Base-by-base conservation (phyloP, 208 protist species). In the Leishmania braziliensis region DNA sequence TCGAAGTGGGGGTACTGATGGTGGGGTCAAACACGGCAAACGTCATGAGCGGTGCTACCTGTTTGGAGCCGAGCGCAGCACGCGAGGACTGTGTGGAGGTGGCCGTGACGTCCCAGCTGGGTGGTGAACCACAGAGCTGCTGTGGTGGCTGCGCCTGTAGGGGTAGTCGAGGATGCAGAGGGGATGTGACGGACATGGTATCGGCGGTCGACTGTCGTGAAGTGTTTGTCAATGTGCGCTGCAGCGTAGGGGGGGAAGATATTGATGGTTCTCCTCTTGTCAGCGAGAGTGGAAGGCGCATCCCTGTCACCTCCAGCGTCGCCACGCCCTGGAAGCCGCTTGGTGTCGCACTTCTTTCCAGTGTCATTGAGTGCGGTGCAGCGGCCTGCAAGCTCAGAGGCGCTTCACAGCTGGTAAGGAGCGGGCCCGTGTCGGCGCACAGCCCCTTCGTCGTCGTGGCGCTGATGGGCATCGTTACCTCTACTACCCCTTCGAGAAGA, bases 11-110 rank as follows among this genome's bases (percentile, higher is more conserved):
- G 43, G 68, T n/a, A 39, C 14, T n/a, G 66, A 43, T 6, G 68
- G 68, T 26, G 26, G 68, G 33, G 23, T 12, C 43, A 54, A 83
- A 78, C 16, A 33, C 72, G 23, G 72, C 46, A 33, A 77, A 83
- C 0, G 12, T 39, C 72, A 73, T 78, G 1, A 78, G 62, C 36
- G 46, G 26, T 23, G 36, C 60, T 29, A 66, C 29, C 51, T 10
- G 43, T 53, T 72, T 68, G 18, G 71, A 3, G 50, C 51, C 71
- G 8, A 60, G 29, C 9, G 71, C 33, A 50, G 20, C 71, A 60
- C 26, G 71, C 51, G 50, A 60, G 26, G 71, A n/a, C 71, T 33
- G 46, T 4, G 50, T 20, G 26, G 39, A 48, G 18, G 14, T 23
- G 51, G 18, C 50, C 14, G 12, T 1, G 5, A 50, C 12, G 50